phyloP scores from a whole-genome alignment of 305 asterid species.

The Euphrasia arctica region DNA sequence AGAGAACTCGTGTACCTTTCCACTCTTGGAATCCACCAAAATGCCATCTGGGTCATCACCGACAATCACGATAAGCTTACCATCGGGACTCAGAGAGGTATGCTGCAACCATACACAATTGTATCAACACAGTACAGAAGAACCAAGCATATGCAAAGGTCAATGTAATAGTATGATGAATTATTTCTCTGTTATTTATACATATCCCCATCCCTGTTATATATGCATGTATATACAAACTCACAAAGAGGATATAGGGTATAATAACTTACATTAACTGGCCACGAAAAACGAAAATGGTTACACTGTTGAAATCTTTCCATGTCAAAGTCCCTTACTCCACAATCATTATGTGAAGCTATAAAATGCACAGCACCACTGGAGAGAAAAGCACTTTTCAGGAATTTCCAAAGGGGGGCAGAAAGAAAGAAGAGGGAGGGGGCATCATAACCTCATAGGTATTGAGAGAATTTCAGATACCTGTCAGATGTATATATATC shows the following conservation, averaged over 20 bases:
- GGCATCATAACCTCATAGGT: neutral
- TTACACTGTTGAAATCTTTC: constrained; percentile 71
- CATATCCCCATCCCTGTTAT: neutral
- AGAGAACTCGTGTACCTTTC: constrained; percentile 48
- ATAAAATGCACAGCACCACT: constrained; percentile 90
- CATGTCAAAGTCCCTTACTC: constrained; percentile 87
- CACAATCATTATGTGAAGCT: constrained; percentile 83
- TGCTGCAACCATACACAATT: constrained; percentile 48
- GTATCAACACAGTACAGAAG: constrained; percentile 17
- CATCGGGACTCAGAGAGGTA: constrained; percentile 79
- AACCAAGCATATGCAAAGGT: neutral
- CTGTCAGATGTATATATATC: constrained; percentile 76
- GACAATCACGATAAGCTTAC: constrained; percentile 66
- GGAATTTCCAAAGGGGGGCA: constrained; percentile 15
- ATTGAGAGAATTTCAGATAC: constrained; percentile 33
- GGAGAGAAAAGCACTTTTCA: constrained; percentile 35
- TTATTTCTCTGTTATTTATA: neutral
- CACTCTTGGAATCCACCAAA: constrained; percentile 68
- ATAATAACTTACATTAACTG: constrained; percentile 83
- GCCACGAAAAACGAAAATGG: constrained; percentile 77
- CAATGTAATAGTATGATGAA: neutral
- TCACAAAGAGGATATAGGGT: constrained; percentile 1
- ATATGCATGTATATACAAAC: neutral
- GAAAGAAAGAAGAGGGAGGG: neutral
- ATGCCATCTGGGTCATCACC: constrained; percentile 73